These are phyloP conservation scores for Pleodorina starrii DNA, from an alignment of 139 green algal species.

Conservation along the genomic window DNA sequence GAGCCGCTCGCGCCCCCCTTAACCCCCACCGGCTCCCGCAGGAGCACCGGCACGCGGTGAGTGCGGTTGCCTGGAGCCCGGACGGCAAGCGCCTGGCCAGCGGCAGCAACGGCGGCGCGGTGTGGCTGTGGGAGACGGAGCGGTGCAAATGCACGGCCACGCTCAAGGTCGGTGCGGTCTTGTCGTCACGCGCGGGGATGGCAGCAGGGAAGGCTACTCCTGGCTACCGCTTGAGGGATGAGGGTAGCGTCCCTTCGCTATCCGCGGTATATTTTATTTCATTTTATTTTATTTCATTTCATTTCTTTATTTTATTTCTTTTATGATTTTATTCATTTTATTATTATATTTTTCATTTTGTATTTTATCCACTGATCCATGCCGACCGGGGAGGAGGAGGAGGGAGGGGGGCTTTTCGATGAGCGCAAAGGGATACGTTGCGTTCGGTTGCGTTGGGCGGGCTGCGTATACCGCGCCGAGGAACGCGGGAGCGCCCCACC, in stretches of 20 bases:
- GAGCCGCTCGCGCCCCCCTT: no score
- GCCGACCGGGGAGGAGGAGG: no score
- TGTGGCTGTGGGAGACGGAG: not conserved
- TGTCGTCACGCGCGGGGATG: no score
- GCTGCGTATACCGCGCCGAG: no score
- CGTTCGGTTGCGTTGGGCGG: no score
- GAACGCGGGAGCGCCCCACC: no score
- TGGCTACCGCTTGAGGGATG: no score
- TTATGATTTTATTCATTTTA: not conserved
- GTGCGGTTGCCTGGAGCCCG: conserved; percentile 6
- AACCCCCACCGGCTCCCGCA: no score
- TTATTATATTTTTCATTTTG: not conserved
- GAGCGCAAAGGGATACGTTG: no score
- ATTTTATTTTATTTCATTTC: not conserved
- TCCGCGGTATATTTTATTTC: not conserved
- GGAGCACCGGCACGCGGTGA: conserved; percentile 9
- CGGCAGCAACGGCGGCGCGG: not conserved
- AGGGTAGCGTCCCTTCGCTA: no score
- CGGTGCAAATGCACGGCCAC: not conserved
- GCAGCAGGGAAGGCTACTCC: no score
- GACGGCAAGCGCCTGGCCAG: conserved; percentile 38
- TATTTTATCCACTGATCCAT: not conserved
- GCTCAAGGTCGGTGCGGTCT: not conserved
- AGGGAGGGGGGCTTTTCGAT: no score
- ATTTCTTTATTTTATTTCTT: not conserved